phyloP scores from a whole-genome alignment of 177 flowering plant species.

The Telopea speciosissima region DNA sequence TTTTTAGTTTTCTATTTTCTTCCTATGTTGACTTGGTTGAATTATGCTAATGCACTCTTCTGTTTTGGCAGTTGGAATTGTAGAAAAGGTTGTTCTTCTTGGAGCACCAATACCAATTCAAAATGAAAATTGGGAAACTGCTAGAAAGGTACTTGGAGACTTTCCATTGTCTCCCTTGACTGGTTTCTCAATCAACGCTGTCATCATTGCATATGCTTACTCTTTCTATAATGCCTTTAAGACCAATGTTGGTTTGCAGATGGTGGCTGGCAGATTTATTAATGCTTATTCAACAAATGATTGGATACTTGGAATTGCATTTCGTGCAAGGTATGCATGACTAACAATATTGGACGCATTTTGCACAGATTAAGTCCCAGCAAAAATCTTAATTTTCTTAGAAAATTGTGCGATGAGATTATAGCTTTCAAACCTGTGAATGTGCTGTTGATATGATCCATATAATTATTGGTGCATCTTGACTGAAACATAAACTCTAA shows the following conservation, averaged over 20 bases:
- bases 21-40: conserved; percentile 1
- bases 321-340: conserved; percentile 76
- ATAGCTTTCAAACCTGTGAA: background rate
- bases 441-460: background rate
- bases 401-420: background rate
- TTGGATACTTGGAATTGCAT: conserved; percentile 97
- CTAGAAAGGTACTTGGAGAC: conserved; percentile 51
- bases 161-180: background rate
- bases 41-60: conserved; percentile 7
- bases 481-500: background rate
- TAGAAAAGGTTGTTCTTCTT: conserved; percentile 94
- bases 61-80: conserved; percentile 56
- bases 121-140: conserved; percentile 78
- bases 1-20: background rate
- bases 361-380: background rate
- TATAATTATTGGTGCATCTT: background rate
- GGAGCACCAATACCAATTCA: conserved; percentile 89
- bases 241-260: conserved; percentile 36
- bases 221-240: background rate
- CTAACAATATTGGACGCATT: background rate
- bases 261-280: conserved; percentile 93
- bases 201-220: background rate
- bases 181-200: background rate
- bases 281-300: conserved; percentile 84
- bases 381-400: no score